A percentile compares a stretch with the other conserved stretches of the same genome.
Conservation (phyloP, 2,329 filamentous ascomycete species). For the Xylaria multiplex region DNA sequence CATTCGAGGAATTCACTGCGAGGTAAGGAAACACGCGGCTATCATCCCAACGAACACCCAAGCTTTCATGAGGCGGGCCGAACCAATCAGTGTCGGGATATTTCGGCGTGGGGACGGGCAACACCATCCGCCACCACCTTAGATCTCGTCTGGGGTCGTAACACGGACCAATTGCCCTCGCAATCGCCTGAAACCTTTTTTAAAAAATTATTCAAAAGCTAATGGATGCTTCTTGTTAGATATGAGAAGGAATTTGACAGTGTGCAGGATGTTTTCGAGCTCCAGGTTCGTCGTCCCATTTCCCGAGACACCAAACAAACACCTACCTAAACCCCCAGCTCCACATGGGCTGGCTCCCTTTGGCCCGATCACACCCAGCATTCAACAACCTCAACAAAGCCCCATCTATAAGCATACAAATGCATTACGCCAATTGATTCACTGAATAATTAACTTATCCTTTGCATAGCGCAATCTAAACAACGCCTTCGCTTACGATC, state of each 20-base stretch:
- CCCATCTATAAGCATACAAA: not conserved
- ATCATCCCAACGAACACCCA: not conserved
- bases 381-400: not conserved
- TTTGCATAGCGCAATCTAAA: slow-evolving; percentile 70
- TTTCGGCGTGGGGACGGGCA: slow-evolving; percentile 17
- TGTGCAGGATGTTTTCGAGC: slow-evolving; percentile 99
- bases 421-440: not conserved
- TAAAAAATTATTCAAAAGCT: slow-evolving; percentile 50
- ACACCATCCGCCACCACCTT: slow-evolving; percentile 2
- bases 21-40: slow-evolving; percentile 73
- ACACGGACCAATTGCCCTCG: slow-evolving; percentile 42
- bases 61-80: not conserved
- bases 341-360: slow-evolving; percentile 22
- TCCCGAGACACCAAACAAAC: slow-evolving; percentile 7
- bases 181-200: not conserved
- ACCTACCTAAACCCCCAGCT: slow-evolving; percentile 7
- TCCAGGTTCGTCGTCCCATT: slow-evolving; percentile 74
- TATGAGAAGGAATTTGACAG: slow-evolving; percentile 99
- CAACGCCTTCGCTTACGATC: slow-evolving; percentile 99
- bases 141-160: slow-evolving; percentile 30
- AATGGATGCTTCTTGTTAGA: slow-evolving; percentile 63
- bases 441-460: slow-evolving; percentile 16
- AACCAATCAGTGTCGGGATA: slow-evolving; percentile 15
- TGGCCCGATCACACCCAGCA: slow-evolving; percentile 20
- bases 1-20: slow-evolving; percentile 97